Base-by-base conservation (phyloP, 441 rosid genomes). In the Pelargonium australe region DNA sequence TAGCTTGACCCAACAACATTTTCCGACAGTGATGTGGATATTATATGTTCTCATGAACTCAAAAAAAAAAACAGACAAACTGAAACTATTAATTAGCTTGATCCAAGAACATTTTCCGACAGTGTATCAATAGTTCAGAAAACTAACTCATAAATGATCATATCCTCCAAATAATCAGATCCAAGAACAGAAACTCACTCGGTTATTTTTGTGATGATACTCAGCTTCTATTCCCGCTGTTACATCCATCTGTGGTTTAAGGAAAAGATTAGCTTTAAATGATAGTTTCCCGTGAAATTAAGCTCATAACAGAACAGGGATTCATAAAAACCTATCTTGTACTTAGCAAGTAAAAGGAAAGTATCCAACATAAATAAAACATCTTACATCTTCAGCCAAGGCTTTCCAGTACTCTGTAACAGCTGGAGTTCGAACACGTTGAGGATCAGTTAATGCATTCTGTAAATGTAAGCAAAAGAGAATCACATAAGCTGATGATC, bases 331-430 rank as follows among this genome's bases (percentile, higher is more conserved):
- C 67, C 64, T 61, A 20, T 25, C 16, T 61, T 23, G 14, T 3
- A 28, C 20, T 13, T 37, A 4, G 67, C 47, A 65, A 65, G 4
- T 34, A 4, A 65, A 65, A 1, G 51, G 19, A 61, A 55, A 20
- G 19, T 9, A 16, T 55, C 25, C 16, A 5, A 55, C 23, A 69
- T 51, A 70, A 58, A 65, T 20, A 19, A 49, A 61, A 62, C 65
- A 47, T 68, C 95, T 86, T 81, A 95, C 98, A 86, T 92, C 98
- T 68, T 92, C 99, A 13, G 96, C 97, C 84, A 95, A 80, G 68
- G 97, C 89, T 78, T 90, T 95, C 99, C 99, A 92, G 80, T 95
- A 95, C 68, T 92, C 97, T 57, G 88, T 76, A 77, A 95, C 87
- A 68, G 85, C 72, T 69, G 98, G 99, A 73, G 92, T 89, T 75